Evolutionary conservation across 1,284 basidiomycete genomes (phyloP), one percentile per base, ranked within the genome.

Genomic region (Coriolopsis trogii): DNA sequence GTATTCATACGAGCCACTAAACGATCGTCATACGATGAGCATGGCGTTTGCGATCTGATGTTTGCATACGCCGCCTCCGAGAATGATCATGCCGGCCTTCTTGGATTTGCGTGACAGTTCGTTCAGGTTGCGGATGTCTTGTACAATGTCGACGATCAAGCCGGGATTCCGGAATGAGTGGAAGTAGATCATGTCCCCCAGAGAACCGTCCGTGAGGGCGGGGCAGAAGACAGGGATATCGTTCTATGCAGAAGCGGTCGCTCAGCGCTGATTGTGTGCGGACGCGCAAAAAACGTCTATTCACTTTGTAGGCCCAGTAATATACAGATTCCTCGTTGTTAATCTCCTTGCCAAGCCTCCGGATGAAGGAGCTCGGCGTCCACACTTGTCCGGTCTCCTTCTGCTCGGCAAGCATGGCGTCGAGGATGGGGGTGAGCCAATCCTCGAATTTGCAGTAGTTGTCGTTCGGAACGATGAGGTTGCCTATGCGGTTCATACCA

Each of bases 391-490:
- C 89, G 25, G 71, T 77, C 50, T 75, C 70, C 58, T 83, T 80
- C 73, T 99, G 97, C 68, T 99, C 97, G 16, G 75, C 81, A 25
- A 98, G 81, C 94, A 99, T 94, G 37, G 77, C 70, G 67, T 99
- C 91, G 36, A 99, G 81, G 52, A 98, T 94, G 2, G 97, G 97
- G 43, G 87, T 89, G 10, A 99, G 83, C 97, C 97, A 99, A 69
- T 99, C 96, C 72, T 99, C 97, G 63, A 99, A 99, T 66, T 92
- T 91, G 84, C 97, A 98, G 72, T 99, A 99, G 68, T 99, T 99
- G 64, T 98, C 95, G 68, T 99, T 99, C 12, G 97, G 97, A 1
- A 99, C 88, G 49, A 99, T 76, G 34, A 99, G 81, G 66, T 99
- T 99, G n/a, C 97, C 97, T 59, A 99, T 96, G 25, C 97, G 85